Percentiles rank a stretch among this genome's conserved stretches.
phyloP scores from a whole-genome alignment of 257 asterid genomes.

The Lycium barbarum region DNA sequence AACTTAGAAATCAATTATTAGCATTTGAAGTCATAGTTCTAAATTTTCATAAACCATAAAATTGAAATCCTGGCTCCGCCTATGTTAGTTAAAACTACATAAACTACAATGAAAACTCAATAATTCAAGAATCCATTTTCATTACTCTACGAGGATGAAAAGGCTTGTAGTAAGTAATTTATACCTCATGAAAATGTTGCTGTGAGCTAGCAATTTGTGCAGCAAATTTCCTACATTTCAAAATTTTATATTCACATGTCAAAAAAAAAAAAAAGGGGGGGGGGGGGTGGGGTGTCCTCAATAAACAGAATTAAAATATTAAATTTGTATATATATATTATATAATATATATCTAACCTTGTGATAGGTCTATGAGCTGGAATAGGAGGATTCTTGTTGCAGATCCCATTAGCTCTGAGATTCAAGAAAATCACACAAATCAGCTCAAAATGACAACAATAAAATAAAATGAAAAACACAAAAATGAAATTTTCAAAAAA shows the following conservation, averaged over 20 bases:
- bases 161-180: background rate
- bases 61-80: background rate
- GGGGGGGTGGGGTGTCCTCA: too few relatives aligned
- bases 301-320: background rate
- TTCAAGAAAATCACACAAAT: constrained; percentile 9
- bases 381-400: constrained; percentile 50
- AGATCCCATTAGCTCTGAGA: constrained; percentile 58
- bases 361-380: constrained; percentile 76
- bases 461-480: background rate
- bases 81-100: background rate
- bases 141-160: background rate
- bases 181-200: constrained; percentile 54
- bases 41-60: background rate
- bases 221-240: constrained; percentile 64
- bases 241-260: background rate
- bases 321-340: background rate
- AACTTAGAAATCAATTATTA: background rate
- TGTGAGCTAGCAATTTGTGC: constrained; percentile 69
- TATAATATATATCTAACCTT: constrained; percentile 40
- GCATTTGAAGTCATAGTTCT: background rate
- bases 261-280: background rate
- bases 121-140: background rate
- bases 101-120: background rate
- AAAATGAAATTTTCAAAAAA: constrained; percentile 7
- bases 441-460: background rate